Base-by-base conservation (phyloP, 495 filamentous ascomycete genomes). In the Lasiosphaeriaceae sp. region DNA sequence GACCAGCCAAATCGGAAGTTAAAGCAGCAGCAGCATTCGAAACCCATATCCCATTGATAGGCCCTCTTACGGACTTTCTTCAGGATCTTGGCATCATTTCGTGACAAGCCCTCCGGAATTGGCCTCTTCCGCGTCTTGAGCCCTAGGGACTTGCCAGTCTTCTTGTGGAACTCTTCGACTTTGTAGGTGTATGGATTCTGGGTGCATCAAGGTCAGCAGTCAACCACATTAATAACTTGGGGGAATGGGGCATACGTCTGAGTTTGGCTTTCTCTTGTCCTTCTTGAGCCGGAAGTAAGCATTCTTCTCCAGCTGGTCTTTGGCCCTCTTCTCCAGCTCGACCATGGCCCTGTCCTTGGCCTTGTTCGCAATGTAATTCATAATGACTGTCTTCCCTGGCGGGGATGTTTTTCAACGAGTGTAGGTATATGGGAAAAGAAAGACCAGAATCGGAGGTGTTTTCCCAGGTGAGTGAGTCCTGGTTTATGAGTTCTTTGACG, bases 1-100 rank as follows among this genome's bases (percentile, higher is more conserved):
- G 85, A 82, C 87, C 89, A 94, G 19, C 93, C 93, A 66, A 97
- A 87, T 52, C 83, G 79, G 51, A 95, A 77, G 20, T 88, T 87
- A 59, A 85, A 82, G 65, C 87, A 80, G 65, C 83, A 92, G 69
- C 87, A 90, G 16, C 91, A 16, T 8, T 26, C 78, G 57, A 77
- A 80, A 20, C 57, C 43, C 79, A 86, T 86, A 71, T 98, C 94
- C 37, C 96, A 82, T 21, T 78, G 74, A 71, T 95, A 94, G 24
- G 94, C 92, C 55, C 86, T 79, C 58, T 84, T 77, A 64, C 93
- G 90, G 60, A 95, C 88, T 46, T 84, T 83, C 41, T 83, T 89
- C 46, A 98, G 83, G 65, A 96, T 80, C 52, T 86, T 79, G 61
- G 78, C 81, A 70, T 98, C 95, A 56, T 94, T 84, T 6, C 83